phyloP scores from a whole-genome alignment of 1,139 yeast species.

The Kazachstania sp. region DNA sequence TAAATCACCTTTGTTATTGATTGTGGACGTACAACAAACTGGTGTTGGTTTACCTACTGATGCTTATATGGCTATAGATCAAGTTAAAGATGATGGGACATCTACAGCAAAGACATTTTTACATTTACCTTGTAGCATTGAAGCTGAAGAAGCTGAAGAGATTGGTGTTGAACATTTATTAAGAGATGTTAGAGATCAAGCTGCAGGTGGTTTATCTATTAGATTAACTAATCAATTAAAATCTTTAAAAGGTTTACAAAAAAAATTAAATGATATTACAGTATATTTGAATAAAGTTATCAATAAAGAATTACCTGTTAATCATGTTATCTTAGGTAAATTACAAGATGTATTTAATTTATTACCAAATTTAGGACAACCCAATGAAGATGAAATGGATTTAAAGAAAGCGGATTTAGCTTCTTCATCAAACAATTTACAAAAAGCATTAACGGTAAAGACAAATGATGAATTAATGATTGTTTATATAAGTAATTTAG shows the following conservation, averaged over 20 bases:
- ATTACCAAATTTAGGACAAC: conserved; percentile 61
- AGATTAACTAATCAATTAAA: conserved; percentile 83
- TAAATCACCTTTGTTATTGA: conserved; percentile 66
- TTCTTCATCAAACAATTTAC: conserved; percentile 40
- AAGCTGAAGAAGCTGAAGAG: conserved; percentile 99
- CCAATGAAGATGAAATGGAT: conserved; percentile 28
- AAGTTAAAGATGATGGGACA: conserved; percentile 94
- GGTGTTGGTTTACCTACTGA: conserved; percentile 88
- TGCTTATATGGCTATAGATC: conserved; percentile 91
- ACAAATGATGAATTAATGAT: conserved; percentile 96
- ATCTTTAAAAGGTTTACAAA: conserved; percentile 78
- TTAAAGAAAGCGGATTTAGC: conserved; percentile 18
- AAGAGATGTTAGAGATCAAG: conserved; percentile 92
- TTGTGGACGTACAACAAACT: conserved; percentile 85
- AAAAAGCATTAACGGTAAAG: conserved; percentile 79
- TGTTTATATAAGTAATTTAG: conserved; percentile 79
- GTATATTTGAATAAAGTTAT: conserved; percentile 70
- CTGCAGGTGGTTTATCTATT: conserved; percentile 85
- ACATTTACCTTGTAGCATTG: conserved; percentile 85
- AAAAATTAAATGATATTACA: conserved; percentile 72
- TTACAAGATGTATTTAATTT: conserved; percentile 91
- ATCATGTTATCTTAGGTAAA: conserved; percentile 84
- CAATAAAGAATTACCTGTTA: conserved; percentile 66
- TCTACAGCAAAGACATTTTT: conserved; percentile 88
- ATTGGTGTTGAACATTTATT: conserved; percentile 95